A percentile compares a stretch with the other conserved stretches of the same genome.
phyloP scores from a whole-genome alignment of 2,329 filamentous ascomycete species.

The Apiospora malaysiana region DNA sequence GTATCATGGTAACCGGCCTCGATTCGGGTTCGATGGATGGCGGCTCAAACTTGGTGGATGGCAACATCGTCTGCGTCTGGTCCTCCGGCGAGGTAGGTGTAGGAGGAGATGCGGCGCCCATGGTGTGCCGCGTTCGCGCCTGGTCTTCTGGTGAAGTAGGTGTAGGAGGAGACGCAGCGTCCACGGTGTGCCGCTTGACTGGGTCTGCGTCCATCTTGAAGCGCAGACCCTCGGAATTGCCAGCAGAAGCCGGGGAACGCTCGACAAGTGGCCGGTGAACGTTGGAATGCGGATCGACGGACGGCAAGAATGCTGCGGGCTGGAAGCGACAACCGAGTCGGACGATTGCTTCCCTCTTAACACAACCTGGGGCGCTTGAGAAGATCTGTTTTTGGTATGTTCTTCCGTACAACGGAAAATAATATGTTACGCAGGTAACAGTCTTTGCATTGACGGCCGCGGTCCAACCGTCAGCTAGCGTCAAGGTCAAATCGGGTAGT shows the following conservation, averaged over 20 bases:
- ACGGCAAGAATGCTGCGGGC: constrained; percentile 33
- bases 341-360: neutral
- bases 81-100: too few relatives aligned
- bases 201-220: constrained; percentile 37
- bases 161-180: neutral
- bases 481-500: constrained; percentile 17
- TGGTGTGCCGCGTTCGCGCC: neutral
- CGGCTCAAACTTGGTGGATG: constrained; percentile 23
- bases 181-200: constrained; percentile 27
- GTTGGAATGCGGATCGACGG: constrained; percentile 38
- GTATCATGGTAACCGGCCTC: constrained; percentile 12
- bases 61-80: neutral
- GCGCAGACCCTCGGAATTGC: constrained; percentile 28
- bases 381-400: constrained; percentile 4
- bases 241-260: constrained; percentile 20
- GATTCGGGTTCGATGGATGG: neutral
- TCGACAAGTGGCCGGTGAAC: constrained; percentile 32
- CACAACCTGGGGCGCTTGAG: neutral
- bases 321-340: neutral
- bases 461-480: constrained; percentile 14
- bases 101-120: too few relatives aligned
- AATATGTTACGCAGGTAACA: constrained; percentile 10
- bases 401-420: constrained; percentile 6
- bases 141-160: neutral
- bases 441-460: constrained; percentile 8